Percentiles rank a stretch among this genome's conserved stretches.
Conservation (phyloP, 129 eudicot species). For the Lactuca saligna region DNA sequence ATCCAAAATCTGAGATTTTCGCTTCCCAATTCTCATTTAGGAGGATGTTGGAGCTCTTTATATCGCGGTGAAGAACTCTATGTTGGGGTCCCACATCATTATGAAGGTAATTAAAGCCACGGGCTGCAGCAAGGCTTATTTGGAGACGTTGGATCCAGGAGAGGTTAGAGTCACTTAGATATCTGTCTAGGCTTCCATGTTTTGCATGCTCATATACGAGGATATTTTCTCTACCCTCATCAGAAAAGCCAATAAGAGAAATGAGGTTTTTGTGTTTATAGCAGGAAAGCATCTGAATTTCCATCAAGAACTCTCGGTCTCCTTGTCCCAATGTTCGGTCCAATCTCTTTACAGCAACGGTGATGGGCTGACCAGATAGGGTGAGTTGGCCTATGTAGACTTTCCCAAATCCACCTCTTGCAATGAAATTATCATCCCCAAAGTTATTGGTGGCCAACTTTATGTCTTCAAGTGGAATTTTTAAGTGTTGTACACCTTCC, state of each 20-base stretch:
- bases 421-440: not conserved
- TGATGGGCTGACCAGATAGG: not conserved
- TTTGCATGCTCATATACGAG: not conserved
- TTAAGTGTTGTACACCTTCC: not conserved
- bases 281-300: too few species aligned
- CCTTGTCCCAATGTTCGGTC: not conserved
- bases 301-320: too few species aligned
- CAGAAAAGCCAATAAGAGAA: not conserved
- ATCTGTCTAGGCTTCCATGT: not conserved
- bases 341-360: not conserved
- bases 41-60: not conserved
- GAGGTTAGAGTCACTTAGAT: not conserved
- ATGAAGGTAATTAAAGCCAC: constrained; percentile 1
- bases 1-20: too few species aligned
- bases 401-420: not conserved
- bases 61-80: not conserved
- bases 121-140: constrained; percentile 6
- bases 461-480: not conserved
- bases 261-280: too few species aligned
- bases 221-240: not conserved
- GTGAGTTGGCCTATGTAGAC: not conserved
- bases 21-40: too few species aligned
- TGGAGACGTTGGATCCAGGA: constrained; percentile 8
- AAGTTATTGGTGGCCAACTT: not conserved
- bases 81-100: not conserved